Percentiles rank a stretch among this genome's conserved stretches.
Conservation (phyloP, 139 green algal genomes). For the Choricystis sp. region DNA sequence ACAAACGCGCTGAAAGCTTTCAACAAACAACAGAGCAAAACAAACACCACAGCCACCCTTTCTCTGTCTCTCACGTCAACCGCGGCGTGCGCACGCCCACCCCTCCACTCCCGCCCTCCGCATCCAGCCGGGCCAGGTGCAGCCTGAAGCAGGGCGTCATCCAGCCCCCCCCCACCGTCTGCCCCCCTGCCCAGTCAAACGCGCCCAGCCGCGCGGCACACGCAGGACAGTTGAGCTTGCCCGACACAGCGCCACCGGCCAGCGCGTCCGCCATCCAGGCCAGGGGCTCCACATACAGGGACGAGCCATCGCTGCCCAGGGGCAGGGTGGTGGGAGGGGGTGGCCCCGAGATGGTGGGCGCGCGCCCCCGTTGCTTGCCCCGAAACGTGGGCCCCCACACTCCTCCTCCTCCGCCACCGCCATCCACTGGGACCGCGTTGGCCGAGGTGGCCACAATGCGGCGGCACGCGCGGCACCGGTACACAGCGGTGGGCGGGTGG, state of each 20-base stretch:
- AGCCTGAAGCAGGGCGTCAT: neutral
- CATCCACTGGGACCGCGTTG: constrained; percentile 1
- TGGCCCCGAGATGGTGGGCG: neutral
- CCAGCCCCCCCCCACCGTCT: neutral
- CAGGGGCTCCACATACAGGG: constrained; percentile 4
- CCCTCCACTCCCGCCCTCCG: neutral
- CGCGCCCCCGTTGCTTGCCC: no score
- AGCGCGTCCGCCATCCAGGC: neutral
- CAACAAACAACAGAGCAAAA: no score
- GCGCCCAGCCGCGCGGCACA: neutral
- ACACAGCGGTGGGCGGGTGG: neutral
- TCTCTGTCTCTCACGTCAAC: no score
- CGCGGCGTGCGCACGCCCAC: no score
- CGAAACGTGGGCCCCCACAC: no score
- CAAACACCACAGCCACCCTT: no score
- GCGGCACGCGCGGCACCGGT: constrained; percentile 2
- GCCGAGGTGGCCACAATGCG: neutral
- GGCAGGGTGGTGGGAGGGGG: neutral
- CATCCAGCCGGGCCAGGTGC: constrained; percentile 2
- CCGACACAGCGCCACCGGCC: neutral
- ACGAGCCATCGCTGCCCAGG: neutral
- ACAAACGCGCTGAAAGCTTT: no score
- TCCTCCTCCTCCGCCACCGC: no score
- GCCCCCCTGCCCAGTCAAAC: neutral
- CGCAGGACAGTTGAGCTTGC: constrained; percentile 1